A percentile compares a stretch with the other conserved stretches of the same genome.
Conservation (phyloP, 2,329 filamentous ascomycete genomes). For the Lachnum nothofagi region DNA sequence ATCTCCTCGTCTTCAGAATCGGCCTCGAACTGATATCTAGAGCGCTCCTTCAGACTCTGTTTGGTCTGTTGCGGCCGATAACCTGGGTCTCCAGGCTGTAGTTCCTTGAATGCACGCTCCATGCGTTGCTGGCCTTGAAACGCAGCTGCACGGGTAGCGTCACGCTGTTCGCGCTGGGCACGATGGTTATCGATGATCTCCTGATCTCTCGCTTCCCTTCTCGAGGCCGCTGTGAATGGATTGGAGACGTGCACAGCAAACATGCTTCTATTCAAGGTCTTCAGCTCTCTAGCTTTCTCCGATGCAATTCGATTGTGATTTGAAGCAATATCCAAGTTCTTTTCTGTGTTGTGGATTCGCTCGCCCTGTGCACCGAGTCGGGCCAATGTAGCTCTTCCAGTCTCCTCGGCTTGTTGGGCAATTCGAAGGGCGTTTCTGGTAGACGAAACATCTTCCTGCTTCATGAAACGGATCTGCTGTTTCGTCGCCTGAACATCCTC, state of each 20-base stretch:
- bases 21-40: slow-evolving; percentile 72
- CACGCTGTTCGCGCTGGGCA: slow-evolving; percentile 59
- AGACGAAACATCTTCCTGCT: slow-evolving; percentile 70
- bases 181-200: slow-evolving; percentile 65
- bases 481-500: slow-evolving; percentile 68
- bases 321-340: slow-evolving; percentile 73
- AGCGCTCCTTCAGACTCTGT: slow-evolving; percentile 51
- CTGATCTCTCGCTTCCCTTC: slow-evolving; percentile 60
- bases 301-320: slow-evolving; percentile 72
- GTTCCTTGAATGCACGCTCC: slow-evolving; percentile 45
- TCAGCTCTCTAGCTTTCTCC: slow-evolving; percentile 76
- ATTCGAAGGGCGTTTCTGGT: slow-evolving; percentile 65
- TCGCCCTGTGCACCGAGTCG: slow-evolving; percentile 75
- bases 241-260: slow-evolving; percentile 77
- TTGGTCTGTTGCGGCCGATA: slow-evolving; percentile 27
- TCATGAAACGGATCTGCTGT: slow-evolving; percentile 68
- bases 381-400: slow-evolving; percentile 65
- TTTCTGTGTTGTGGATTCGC: slow-evolving; percentile 74
- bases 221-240: slow-evolving; percentile 67
- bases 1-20: slow-evolving; percentile 44
- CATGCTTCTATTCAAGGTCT: slow-evolving; percentile 84
- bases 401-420: slow-evolving; percentile 64
- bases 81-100: slow-evolving; percentile 33
- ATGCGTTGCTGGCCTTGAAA: slow-evolving; percentile 49
- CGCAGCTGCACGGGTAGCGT: slow-evolving; percentile 54